Conservation (phyloP, 208 protist genomes). For the Crithidia mellificae region DNA sequence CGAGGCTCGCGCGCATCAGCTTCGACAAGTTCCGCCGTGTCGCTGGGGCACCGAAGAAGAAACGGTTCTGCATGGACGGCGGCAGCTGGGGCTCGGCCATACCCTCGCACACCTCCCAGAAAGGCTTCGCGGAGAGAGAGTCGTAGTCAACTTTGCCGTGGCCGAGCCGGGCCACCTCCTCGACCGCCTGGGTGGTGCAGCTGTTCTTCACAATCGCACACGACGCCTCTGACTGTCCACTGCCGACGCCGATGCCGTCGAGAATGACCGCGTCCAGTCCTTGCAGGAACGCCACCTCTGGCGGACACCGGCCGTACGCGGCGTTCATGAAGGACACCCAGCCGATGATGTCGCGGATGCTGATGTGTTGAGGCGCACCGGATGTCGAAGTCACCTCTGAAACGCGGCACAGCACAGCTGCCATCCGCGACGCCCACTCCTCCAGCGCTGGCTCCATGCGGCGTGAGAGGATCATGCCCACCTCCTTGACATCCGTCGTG, state of each 20-base stretch:
- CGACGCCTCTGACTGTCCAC: conserved; percentile 65
- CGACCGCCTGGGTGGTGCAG: conserved; percentile 36
- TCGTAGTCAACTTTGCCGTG: conserved; percentile 27
- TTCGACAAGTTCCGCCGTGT: conserved; percentile 96
- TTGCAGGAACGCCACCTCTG: conserved; percentile 92
- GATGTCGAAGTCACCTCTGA: conserved; percentile 40
- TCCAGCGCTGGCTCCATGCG: conserved; percentile 53
- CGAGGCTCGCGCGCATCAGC: conserved; percentile 92
- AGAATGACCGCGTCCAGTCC: conserved; percentile 96
- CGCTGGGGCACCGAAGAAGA: conserved; percentile 96
- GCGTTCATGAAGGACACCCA: conserved; percentile 97
- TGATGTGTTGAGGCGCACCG: conserved; percentile 78
- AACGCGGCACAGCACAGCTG: conserved; percentile 68
- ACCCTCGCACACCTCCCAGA: conserved; percentile 74
- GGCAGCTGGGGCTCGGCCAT: conserved; percentile 81
- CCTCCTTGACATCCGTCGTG: conserved; percentile 89
- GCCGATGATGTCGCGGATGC: conserved; percentile 95
- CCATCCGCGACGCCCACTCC: conserved; percentile 77
- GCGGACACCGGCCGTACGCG: conserved; percentile 56
- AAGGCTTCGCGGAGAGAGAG: conserved; percentile 42
- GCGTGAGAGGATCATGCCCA: conserved; percentile 92
- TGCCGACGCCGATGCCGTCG: conserved; percentile 94
- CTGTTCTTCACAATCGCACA: conserved; percentile 34
- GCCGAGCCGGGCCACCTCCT: conserved; percentile 15
- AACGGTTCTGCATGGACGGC: conserved; percentile 62